Percentiles rank a stretch among this genome's conserved stretches.
These are phyloP conservation scores for Bruguiera parviflora DNA, from an alignment of 345 rosid species.

Conservation along the genomic window DNA sequence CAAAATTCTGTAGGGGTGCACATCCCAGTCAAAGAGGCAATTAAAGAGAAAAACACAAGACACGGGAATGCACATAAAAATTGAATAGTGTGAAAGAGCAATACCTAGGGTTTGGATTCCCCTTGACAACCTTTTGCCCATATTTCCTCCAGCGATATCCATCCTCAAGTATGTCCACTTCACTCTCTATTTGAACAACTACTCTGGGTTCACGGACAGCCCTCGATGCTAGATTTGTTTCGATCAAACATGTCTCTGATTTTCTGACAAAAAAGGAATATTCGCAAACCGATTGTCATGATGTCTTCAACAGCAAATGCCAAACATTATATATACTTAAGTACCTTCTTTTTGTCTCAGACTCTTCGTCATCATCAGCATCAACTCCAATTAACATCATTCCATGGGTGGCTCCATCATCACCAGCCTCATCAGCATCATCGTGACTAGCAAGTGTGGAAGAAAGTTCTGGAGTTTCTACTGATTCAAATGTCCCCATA, in stretches of 20 bases:
- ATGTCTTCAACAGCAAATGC: background rate
- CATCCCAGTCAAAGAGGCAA: no score
- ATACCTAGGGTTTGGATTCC: constrained; percentile 77
- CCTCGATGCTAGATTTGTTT: constrained; percentile 66
- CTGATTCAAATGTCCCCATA: constrained; percentile 35
- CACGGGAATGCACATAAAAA: background rate
- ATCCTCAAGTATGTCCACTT: constrained; percentile 64
- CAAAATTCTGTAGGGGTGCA: no score
- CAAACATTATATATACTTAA: constrained; percentile 8
- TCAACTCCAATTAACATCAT: constrained; percentile 59
- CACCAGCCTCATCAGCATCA: constrained; percentile 44
- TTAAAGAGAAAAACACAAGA: background rate
- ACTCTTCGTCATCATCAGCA: constrained; percentile 75
- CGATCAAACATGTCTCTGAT: constrained; percentile 67
- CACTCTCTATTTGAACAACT: constrained; percentile 66
- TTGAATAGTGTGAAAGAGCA: background rate
- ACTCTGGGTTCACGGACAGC: constrained; percentile 66
- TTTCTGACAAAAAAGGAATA: constrained; percentile 43
- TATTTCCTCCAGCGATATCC: constrained; percentile 79
- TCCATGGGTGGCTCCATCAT: constrained; percentile 60
- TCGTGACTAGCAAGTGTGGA: constrained; percentile 71
- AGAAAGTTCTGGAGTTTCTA: constrained; percentile 53
- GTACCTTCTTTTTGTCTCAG: constrained; percentile 90
- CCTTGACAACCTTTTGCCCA: constrained; percentile 73
- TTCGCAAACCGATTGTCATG: background rate